Percentiles rank a stretch among this genome's conserved stretches.
phyloP scores from a whole-genome alignment of 441 rosid species.

The Brassica hybrid region DNA sequence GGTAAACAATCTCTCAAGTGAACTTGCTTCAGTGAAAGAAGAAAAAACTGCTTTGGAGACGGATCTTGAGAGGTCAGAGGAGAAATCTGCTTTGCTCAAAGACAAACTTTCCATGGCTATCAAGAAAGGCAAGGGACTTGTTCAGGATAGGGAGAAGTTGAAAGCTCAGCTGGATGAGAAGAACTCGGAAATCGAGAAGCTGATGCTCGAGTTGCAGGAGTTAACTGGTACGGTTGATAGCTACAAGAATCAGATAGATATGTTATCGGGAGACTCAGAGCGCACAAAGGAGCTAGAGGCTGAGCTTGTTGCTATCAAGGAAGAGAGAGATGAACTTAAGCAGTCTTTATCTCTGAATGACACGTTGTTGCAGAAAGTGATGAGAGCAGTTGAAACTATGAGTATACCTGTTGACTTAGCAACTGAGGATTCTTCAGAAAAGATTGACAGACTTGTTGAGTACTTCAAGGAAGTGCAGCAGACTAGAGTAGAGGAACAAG shows the following conservation, averaged over 20 bases:
- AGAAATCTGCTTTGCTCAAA: conserved; percentile 73
- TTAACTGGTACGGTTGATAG: conserved; percentile 56
- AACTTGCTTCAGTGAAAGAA: conserved; percentile 58
- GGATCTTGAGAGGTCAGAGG: conserved; percentile 82
- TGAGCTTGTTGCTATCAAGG: conserved; percentile 57
- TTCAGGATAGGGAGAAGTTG: conserved; percentile 84
- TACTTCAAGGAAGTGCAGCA: conserved; percentile 63
- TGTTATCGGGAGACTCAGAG: conserved; percentile 61
- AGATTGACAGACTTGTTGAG: conserved; percentile 64
- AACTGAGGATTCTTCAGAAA: conserved; percentile 64
- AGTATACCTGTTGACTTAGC: conserved; percentile 55
- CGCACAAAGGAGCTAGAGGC: conserved; percentile 67
- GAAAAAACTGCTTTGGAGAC: conserved; percentile 64
- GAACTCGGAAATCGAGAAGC: conserved; percentile 67
- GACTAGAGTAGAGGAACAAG: conserved; percentile 56
- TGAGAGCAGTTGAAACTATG: conserved; percentile 58
- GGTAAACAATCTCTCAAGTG: conserved; percentile 48
- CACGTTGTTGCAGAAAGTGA: conserved; percentile 56
- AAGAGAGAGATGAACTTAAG: conserved; percentile 65
- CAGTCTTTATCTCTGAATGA: conserved; percentile 68
- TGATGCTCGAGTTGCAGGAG: conserved; percentile 65
- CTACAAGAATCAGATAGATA: conserved; percentile 60
- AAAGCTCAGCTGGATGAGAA: conserved; percentile 73
- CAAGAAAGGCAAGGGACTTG: conserved; percentile 95
- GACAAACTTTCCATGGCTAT: conserved; percentile 94